Evolutionary conservation across 306 rosid species (phyloP).

Genomic region (Gastrolobium bilobum): DNA sequence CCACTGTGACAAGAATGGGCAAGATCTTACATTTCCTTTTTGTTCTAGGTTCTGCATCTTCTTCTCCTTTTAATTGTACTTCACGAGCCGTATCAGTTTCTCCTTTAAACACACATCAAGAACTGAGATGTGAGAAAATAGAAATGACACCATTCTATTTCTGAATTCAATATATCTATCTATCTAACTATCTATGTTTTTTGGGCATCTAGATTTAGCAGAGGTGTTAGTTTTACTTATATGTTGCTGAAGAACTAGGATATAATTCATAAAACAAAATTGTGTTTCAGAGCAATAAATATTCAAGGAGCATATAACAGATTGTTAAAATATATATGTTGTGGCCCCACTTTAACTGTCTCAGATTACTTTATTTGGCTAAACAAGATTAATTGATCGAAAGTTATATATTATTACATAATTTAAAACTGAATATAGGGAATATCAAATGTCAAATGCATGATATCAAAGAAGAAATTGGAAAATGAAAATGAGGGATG

Average conservation of each 20-base stretch:
- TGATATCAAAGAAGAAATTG: background rate
- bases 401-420: background rate
- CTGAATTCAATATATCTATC: background rate
- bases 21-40: slow-evolving; percentile 57
- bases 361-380: slow-evolving; percentile 28
- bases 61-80: slow-evolving; percentile 59
- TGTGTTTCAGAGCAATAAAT: background rate
- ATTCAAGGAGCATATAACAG: slow-evolving; percentile 20
- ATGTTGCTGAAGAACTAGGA: slow-evolving; percentile 2
- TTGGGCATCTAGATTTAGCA: background rate
- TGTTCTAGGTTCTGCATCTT: slow-evolving; percentile 49
- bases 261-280: background rate
- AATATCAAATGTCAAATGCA: slow-evolving; percentile 11
- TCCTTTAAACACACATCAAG: slow-evolving; percentile 48
- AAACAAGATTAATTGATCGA: slow-evolving; percentile 20
- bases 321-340: slow-evolving; percentile 10
- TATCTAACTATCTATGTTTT: background rate
- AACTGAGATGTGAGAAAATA: slow-evolving; percentile 29
- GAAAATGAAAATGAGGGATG: background rate
- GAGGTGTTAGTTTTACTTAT: background rate
- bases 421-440: slow-evolving; percentile 20
- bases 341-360: slow-evolving; percentile 39
- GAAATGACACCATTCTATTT: background rate
- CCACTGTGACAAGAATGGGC: slow-evolving; percentile 69
- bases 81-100: slow-evolving; percentile 61